These are phyloP conservation scores for Mortierella hygrophila DNA, from an alignment of 192 early-diverging fungal species.

Conservation along the genomic window DNA sequence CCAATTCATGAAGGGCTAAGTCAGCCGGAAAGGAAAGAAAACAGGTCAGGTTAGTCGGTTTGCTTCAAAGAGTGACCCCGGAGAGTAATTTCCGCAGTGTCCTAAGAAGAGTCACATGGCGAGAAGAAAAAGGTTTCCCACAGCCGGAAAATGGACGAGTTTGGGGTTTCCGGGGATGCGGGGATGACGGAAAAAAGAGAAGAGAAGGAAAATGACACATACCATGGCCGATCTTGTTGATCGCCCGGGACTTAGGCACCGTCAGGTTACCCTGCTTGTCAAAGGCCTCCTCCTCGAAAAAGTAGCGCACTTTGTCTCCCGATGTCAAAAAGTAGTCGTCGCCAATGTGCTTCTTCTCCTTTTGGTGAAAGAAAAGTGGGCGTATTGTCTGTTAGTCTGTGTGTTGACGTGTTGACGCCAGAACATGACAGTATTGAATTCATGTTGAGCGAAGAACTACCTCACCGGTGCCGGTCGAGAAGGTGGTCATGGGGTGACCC, in stretches of 20 bases:
- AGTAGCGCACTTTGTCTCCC: conserved; percentile 87
- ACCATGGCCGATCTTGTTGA: conserved; percentile 96
- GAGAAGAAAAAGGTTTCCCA: not conserved
- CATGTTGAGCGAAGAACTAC: conserved; percentile 19
- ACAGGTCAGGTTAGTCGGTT: not conserved
- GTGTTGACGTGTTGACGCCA: not conserved
- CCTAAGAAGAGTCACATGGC: not conserved
- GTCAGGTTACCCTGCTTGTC: conserved; percentile 72
- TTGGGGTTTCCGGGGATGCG: not conserved
- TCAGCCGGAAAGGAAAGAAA: not conserved
- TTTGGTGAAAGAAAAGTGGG: not conserved
- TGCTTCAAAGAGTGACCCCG: not conserved
- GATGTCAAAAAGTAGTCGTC: conserved; percentile 92
- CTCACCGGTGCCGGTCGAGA: conserved; percentile 74
- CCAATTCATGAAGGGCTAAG: conserved; percentile 80
- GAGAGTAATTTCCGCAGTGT: not conserved
- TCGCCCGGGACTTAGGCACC: conserved; percentile 71
- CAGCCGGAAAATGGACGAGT: not conserved
- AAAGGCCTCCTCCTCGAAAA: conserved; percentile 90
- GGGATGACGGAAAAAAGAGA: not conserved
- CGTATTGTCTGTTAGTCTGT: not conserved
- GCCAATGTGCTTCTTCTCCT: conserved; percentile 75
- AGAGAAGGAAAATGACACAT: not conserved
- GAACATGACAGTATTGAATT: not conserved
- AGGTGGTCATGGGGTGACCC: conserved; percentile 82